These are phyloP conservation scores for Gossypium bickii DNA, from an alignment of 345 rosid species.

Conservation along the genomic window DNA sequence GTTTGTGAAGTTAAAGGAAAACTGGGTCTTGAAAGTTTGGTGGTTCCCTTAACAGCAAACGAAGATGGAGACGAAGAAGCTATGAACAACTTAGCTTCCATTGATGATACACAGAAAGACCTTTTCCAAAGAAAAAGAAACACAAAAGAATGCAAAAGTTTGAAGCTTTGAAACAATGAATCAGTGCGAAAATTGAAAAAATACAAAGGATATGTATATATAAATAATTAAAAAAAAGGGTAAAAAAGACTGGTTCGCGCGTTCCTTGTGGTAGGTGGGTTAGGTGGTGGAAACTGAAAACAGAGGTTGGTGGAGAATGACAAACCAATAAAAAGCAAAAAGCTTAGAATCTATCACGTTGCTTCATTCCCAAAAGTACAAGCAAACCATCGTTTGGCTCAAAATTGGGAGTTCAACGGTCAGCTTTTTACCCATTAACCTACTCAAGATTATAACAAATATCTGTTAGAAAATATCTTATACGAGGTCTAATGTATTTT, in stretches of 20 bases:
- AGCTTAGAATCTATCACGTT: no score
- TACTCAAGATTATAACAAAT: no score
- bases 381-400: no score
- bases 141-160: not conserved
- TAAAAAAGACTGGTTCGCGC: not conserved
- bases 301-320: not conserved
- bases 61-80: not conserved
- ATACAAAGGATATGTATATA: no score
- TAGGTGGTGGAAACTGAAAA: not conserved
- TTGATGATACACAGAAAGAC: not conserved
- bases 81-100: not conserved
- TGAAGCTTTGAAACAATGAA: not conserved
- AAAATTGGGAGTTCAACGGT: no score
- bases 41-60: not conserved
- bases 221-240: no score
- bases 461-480: no score
- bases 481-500: no score
- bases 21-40: slow-evolving; percentile 22
- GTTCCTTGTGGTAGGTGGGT: slow-evolving; percentile 5
- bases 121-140: not conserved
- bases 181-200: not conserved
- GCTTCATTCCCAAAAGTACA: no score
- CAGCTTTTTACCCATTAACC: no score
- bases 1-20: slow-evolving; percentile 18
- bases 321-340: not conserved